Evolutionary conservation across 2,329 filamentous ascomycete genomes (phyloP).

Genomic region (Cladobotryum protrusum): DNA sequence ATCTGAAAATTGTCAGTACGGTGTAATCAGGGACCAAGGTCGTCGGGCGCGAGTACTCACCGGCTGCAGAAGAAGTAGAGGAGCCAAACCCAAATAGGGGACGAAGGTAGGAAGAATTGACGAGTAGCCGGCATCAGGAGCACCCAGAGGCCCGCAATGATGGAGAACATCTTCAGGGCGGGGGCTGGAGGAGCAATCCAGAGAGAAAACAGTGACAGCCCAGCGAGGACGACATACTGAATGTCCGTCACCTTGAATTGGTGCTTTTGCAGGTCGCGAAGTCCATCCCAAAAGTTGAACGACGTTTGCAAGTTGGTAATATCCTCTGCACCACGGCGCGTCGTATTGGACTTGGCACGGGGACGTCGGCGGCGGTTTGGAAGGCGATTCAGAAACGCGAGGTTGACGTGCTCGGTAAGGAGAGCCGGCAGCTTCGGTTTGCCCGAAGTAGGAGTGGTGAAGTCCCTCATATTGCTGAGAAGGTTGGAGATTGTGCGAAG

Average conservation of each 20-base stretch:
- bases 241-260: constrained; percentile 78
- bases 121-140: constrained; percentile 77
- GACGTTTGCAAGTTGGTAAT: constrained; percentile 75
- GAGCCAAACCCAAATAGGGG: constrained; percentile 80
- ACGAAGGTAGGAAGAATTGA: constrained; percentile 85
- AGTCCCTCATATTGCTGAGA: constrained; percentile 31
- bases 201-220: constrained; percentile 75
- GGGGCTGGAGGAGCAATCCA: constrained; percentile 77
- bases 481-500: not conserved
- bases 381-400: constrained; percentile 37
- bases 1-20: constrained; percentile 45
- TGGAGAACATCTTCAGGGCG: constrained; percentile 66
- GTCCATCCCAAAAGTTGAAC: constrained; percentile 70
- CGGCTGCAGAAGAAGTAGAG: constrained; percentile 89
- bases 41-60: constrained; percentile 48
- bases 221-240: constrained; percentile 72
- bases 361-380: constrained; percentile 35
- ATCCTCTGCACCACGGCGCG: constrained; percentile 41
- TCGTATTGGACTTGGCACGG: constrained; percentile 31
- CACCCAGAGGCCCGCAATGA: constrained; percentile 60
- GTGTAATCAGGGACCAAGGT: not conserved
- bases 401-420: constrained; percentile 35
- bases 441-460: constrained; percentile 30
- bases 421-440: constrained; percentile 37
- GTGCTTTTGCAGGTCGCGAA: constrained; percentile 69